Conservation (phyloP, 208 protist genomes). For the Angomonas deanei region DNA sequence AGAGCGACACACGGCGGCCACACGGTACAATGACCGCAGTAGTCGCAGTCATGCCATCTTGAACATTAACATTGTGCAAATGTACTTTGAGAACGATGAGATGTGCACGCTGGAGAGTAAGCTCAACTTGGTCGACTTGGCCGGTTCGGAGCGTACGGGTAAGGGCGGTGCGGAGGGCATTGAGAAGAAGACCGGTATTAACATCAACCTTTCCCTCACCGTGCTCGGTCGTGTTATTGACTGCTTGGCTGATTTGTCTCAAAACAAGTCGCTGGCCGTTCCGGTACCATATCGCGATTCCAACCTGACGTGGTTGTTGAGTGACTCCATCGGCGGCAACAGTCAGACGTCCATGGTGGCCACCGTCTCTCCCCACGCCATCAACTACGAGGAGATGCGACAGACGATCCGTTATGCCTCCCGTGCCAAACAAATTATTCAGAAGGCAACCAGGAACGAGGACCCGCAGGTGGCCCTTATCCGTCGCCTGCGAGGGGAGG, state of each 20-base stretch:
- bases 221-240: conserved; percentile 89
- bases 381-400: conserved; percentile 91
- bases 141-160: conserved; percentile 85
- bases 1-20: conserved; percentile 73
- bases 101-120: conserved; percentile 58
- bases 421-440: conserved; percentile 90
- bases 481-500: conserved; percentile 36
- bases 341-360: conserved; percentile 95
- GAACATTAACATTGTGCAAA: conserved; percentile 62
- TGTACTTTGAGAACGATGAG: conserved; percentile 45
- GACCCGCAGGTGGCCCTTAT: conserved; percentile 81
- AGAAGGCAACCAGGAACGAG: conserved; percentile 87
- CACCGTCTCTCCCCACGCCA: conserved; percentile 82
- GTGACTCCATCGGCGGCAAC: conserved; percentile 88
- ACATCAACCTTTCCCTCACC: conserved; percentile 92
- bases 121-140: conserved; percentile 92
- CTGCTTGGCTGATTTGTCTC: conserved; percentile 65
- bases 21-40: conserved; percentile 74
- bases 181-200: conserved; percentile 71
- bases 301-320: conserved; percentile 84
- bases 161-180: conserved; percentile 53
- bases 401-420: conserved; percentile 91
- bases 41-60: conserved; percentile 85
- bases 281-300: conserved; percentile 78
- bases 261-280: conserved; percentile 30